Percentiles rank a stretch among this genome's conserved stretches.
These are phyloP conservation scores for Primulina huaijiensis DNA, from an alignment of 257 asterid species.

Conservation along the genomic window DNA sequence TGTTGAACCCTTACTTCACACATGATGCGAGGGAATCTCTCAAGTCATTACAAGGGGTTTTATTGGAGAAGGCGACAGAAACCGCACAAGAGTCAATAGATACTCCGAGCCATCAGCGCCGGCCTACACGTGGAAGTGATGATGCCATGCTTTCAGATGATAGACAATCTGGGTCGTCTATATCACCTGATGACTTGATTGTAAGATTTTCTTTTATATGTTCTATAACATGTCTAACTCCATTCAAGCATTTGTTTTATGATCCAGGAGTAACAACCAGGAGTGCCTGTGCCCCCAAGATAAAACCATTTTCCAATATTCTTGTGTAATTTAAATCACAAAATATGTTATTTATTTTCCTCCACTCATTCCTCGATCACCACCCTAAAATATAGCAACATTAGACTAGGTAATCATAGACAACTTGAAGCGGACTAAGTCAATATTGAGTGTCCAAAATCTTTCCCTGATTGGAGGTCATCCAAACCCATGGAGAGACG, in stretches of 20 bases:
- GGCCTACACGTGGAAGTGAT: slow-evolving; percentile 88
- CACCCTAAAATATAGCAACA: background rate
- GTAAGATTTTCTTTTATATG: slow-evolving; percentile 43
- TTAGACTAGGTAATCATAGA: background rate
- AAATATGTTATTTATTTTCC: background rate
- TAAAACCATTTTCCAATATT: background rate
- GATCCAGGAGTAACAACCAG: background rate
- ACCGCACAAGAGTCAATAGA: slow-evolving; percentile 63
- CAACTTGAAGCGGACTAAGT: background rate
- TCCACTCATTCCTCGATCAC: background rate
- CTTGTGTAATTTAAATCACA: background rate
- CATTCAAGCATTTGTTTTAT: background rate
- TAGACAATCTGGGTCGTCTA: slow-evolving; percentile 61
- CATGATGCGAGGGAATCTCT: slow-evolving; percentile 91
- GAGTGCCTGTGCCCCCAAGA: background rate
- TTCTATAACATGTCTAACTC: background rate
- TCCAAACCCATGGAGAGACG: background rate
- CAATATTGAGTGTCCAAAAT: background rate
- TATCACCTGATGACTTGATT: slow-evolving; percentile 95
- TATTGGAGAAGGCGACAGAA: slow-evolving; percentile 85
- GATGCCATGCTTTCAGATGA: slow-evolving; percentile 74
- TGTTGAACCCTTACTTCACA: slow-evolving; percentile 89
- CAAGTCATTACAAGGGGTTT: slow-evolving; percentile 84
- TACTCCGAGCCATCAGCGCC: slow-evolving; percentile 89
- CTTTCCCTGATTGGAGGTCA: background rate